Conservation (phyloP, 2,329 filamentous ascomycete species). For the Moelleriella libera region DNA sequence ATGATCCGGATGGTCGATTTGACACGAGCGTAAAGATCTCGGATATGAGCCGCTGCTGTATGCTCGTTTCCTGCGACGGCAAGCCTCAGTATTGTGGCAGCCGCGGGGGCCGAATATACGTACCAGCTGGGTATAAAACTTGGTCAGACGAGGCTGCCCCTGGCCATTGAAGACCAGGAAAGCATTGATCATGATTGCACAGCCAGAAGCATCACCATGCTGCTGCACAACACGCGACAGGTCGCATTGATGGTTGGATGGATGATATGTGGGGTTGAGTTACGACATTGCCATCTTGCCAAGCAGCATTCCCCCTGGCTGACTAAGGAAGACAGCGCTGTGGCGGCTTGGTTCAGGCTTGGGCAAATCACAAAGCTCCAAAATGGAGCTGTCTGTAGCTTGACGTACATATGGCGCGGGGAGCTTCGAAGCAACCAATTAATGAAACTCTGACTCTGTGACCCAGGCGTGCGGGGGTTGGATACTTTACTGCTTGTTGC, state of each 20-base stretch:
- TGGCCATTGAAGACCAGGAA: conserved; percentile 98
- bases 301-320: neutral
- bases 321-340: neutral
- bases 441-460: too few relatives aligned
- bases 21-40: conserved; percentile 96
- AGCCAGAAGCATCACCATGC: neutral
- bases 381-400: too few relatives aligned
- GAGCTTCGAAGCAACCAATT: too few relatives aligned
- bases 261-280: too few relatives aligned
- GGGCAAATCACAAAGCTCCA: too few relatives aligned
- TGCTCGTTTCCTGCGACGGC: conserved; percentile 67
- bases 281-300: too few relatives aligned
- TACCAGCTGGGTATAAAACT: conserved; percentile 96
- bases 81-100: neutral
- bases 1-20: conserved; percentile 79
- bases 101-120: conserved; percentile 3
- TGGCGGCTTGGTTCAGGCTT: neutral
- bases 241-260: too few relatives aligned
- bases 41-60: conserved; percentile 89
- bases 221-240: neutral
- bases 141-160: conserved; percentile 89
- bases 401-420: too few relatives aligned
- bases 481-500: too few relatives aligned
- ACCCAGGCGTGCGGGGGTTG: too few relatives aligned
- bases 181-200: conserved; percentile 77